A percentile compares a stretch with the other conserved stretches of the same genome.
Evolutionary conservation across 164 flowering plant genomes (phyloP).

Genomic region (Cinnamomum micranthum): DNA sequence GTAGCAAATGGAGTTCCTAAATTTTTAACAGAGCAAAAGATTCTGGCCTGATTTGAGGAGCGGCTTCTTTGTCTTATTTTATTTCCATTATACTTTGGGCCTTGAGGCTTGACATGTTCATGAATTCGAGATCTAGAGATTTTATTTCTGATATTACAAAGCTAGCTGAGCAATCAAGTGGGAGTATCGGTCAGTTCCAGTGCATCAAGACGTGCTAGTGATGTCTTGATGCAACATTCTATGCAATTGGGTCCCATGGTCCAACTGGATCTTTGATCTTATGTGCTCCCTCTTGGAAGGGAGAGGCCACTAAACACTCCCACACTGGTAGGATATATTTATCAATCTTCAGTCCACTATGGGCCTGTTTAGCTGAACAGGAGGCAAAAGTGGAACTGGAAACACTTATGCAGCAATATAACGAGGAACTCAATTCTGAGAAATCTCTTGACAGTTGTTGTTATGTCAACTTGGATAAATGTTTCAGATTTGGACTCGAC

Average conservation of each 20-base stretch:
- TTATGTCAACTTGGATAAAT: background rate
- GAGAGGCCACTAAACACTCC: too few species aligned
- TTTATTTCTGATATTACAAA: too few species aligned
- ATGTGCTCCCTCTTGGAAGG: too few species aligned
- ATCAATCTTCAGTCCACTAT: too few species aligned
- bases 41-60: background rate
- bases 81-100: too few species aligned
- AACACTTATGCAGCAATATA: too few species aligned
- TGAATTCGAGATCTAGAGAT: background rate
- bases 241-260: background rate
- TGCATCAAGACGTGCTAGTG: background rate
- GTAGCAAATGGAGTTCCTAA: background rate
- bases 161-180: too few species aligned
- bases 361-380: too few species aligned
- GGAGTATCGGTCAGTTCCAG: background rate
- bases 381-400: too few species aligned
- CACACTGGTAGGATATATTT: too few species aligned
- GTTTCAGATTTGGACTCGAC: too few species aligned
- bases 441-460: background rate
- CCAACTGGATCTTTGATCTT: background rate
- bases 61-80: too few species aligned
- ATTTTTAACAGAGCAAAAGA: background rate
- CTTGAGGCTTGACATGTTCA: background rate
- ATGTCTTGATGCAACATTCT: background rate
- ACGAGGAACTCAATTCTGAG: background rate